Evolutionary conservation across 371 early-diverging fungal species (phyloP).

Genomic region (Mortierella sp.): DNA sequence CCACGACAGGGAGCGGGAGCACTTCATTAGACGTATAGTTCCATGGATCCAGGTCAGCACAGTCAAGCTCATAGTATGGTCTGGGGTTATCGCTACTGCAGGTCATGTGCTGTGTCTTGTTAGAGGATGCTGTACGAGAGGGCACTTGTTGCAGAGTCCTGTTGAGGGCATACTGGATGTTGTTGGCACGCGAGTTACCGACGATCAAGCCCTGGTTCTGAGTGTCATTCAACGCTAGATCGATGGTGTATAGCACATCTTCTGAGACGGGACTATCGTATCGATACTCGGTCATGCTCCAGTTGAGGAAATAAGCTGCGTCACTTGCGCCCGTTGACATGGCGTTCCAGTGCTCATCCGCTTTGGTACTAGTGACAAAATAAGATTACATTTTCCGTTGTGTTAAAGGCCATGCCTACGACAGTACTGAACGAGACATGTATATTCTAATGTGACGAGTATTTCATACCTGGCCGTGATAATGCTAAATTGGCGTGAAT

Average conservation of each 20-base stretch:
- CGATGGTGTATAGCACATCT: slow-evolving; percentile 7
- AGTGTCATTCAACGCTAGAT: slow-evolving; percentile 15
- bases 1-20: slow-evolving; percentile 29
- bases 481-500: slow-evolving; percentile 10
- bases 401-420: too few relatives aligned
- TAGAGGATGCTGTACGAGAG: slow-evolving; percentile 8
- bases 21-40: slow-evolving; percentile 31
- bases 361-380: slow-evolving; percentile 8
- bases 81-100: slow-evolving; percentile 6
- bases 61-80: background rate
- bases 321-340: slow-evolving; percentile 26
- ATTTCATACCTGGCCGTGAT: slow-evolving; percentile 18
- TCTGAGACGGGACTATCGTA: slow-evolving; percentile 5
- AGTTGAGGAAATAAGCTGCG: slow-evolving; percentile 24
- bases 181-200: slow-evolving; percentile 8
- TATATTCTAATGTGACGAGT: background rate
- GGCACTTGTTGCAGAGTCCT: slow-evolving; percentile 11
- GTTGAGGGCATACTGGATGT: slow-evolving; percentile 26
- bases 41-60: slow-evolving; percentile 29
- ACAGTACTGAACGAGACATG: too few relatives aligned
- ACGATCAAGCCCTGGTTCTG: slow-evolving; percentile 19
- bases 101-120: slow-evolving; percentile 11
- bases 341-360: slow-evolving; percentile 13
- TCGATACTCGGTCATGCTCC: slow-evolving; percentile 25
- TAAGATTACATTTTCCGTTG: too few relatives aligned